Base-by-base conservation (phyloP, 1,284 basidiomycete genomes). In the Phellinidium pouzarii region DNA sequence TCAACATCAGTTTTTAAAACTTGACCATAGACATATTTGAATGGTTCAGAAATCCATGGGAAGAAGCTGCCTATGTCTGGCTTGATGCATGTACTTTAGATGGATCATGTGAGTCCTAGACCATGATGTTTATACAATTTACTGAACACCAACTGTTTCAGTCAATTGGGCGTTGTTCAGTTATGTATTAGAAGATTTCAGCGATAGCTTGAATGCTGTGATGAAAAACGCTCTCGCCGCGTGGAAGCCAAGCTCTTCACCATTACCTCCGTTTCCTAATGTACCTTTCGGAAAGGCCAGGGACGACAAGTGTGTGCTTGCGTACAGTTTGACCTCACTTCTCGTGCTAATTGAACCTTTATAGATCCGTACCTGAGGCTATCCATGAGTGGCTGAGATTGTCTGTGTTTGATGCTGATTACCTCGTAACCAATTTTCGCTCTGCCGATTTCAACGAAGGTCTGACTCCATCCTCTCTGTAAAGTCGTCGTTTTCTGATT, bases 141-240 rank as follows among this genome's bases (percentile, higher is more conserved):
- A 2, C 38, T 19, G 8, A 20, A 52, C 40, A 3, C 48, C 60
- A 37, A 59, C 27, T 17, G 8, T n/a, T 4, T 50, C 53, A 84
- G 83, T 82, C 59, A 70, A 83, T 57, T 85, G 84, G 83, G 61
- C 61, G 23, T 67, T 82, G 9, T 82, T 79, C 56, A 71, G 68
- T 37, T 70, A 72, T 52, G 62, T 82, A 2, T 58, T 82, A 1
- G 70, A 75, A 52, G 64, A 68, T 4, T 65, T 68, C 7, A 60
- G 74, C 12, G 60, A 58, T 1, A 58, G 78, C n/a, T 61, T 79
- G 36, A 75, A 74, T 53, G 63, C 58, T 26, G 64, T 75, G 11
- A 63, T 68, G 4, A 56, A 54, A n/a, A 62, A 65, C 19, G 63
- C 74, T 6, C 58, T 63, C 22, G 55, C 59, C 26, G 60, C 73